Conservation (phyloP, 2,329 filamentous ascomycete genomes). For the Phialocephala sp. region DNA sequence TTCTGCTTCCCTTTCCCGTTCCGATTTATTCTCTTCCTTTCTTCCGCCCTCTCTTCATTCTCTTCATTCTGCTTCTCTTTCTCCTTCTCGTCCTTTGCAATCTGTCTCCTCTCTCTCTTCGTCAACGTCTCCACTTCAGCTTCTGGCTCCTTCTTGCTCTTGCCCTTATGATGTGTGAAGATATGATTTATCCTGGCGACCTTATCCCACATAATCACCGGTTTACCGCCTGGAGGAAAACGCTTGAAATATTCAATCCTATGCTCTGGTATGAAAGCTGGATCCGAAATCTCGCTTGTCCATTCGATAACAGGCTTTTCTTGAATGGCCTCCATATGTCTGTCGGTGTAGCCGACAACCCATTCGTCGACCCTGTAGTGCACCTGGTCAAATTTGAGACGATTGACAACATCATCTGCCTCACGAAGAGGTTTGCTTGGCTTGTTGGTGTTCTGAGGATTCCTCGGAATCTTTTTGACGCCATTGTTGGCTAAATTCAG, state of each 20-base stretch:
- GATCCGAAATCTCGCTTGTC: conserved; percentile 50
- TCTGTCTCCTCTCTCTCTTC: background rate
- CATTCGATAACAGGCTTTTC: conserved; percentile 30
- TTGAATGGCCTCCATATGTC: conserved; percentile 21
- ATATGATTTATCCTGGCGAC: conserved; percentile 26
- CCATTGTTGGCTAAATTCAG: background rate
- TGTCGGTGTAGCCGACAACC: conserved; percentile 35
- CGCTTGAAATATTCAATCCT: conserved; percentile 66
- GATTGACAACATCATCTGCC: conserved; percentile 32
- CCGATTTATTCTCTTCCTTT: background rate
- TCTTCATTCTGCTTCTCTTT: background rate
- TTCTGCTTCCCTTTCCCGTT: background rate
- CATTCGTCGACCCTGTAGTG: conserved; percentile 34
- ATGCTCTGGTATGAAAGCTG: conserved; percentile 71
- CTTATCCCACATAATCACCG: conserved; percentile 62
- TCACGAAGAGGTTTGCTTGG: conserved; percentile 23
- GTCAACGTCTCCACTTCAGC: background rate
- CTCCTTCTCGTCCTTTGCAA: background rate
- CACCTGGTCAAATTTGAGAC: conserved; percentile 29
- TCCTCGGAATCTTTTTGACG: background rate
- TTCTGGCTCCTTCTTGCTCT: background rate
- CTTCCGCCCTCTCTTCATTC: background rate
- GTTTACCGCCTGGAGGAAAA: conserved; percentile 53
- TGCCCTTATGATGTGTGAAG: conserved; percentile 15
- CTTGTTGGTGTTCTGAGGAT: background rate